A percentile compares a stretch with the other conserved stretches of the same genome.
phyloP scores from a whole-genome alignment of 257 asterid genomes.

The Solanum etuberosum region DNA sequence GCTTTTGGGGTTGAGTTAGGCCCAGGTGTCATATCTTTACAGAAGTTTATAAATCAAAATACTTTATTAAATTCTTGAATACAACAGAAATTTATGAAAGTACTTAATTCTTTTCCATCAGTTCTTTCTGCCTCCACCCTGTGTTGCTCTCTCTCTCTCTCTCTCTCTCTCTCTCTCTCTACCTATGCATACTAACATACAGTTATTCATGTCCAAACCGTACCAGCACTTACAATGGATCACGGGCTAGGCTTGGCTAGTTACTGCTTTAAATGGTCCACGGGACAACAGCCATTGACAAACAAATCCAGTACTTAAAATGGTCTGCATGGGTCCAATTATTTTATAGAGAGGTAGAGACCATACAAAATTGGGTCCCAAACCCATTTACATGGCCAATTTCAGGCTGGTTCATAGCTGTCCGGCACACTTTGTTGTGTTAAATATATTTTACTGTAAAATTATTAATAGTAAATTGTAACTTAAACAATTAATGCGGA shows the following conservation, averaged over 20 bases:
- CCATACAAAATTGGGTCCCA: neutral
- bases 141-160: neutral
- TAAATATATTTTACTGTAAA: neutral
- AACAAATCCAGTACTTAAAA: neutral
- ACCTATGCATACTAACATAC: neutral
- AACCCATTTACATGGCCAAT: neutral
- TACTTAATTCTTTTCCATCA: neutral
- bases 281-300: neutral
- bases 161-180: neutral
- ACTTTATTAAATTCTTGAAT: neutral
- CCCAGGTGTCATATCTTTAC: too few species aligned
- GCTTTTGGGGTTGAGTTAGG: too few species aligned
- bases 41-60: neutral
- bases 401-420: neutral
- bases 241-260: neutral
- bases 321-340: neutral
- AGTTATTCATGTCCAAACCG: neutral
- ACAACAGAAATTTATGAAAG: neutral
- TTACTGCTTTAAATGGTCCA: neutral
- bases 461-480: neutral
- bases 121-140: neutral
- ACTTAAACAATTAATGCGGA: neutral
- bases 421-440: neutral
- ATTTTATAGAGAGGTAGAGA: neutral
- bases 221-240: neutral